Evolutionary conservation across 495 filamentous ascomycete genomes (phyloP).

Genomic region (Achaetomiella virescens): DNA sequence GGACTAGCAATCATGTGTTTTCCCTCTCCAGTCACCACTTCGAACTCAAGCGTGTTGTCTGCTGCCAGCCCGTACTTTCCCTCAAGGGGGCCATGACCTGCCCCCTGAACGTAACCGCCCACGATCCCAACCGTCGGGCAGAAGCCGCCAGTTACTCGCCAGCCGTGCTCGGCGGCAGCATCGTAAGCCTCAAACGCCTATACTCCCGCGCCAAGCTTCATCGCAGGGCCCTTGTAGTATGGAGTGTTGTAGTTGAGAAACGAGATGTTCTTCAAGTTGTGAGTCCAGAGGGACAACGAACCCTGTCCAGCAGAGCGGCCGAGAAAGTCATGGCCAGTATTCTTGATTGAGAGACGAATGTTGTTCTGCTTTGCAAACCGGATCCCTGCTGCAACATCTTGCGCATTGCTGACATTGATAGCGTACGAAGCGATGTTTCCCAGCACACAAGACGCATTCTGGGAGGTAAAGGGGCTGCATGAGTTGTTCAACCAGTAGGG

Average conservation of each 20-base stretch:
- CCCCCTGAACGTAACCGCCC: conserved; percentile 51
- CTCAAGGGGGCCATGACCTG: conserved; percentile 50
- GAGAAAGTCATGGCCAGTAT: conserved; percentile 41
- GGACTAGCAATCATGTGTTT: conserved; percentile 37
- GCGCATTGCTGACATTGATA: conserved; percentile 38
- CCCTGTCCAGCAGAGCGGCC: conserved; percentile 46
- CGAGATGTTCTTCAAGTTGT: conserved; percentile 47
- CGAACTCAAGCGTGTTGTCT: conserved; percentile 52
- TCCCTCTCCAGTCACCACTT: conserved; percentile 49
- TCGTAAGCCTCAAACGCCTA: conserved; percentile 43
- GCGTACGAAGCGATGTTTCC: conserved; percentile 52
- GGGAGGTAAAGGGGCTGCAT: conserved; percentile 50
- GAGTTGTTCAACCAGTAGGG: conserved; percentile 43
- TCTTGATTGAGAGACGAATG: conserved; percentile 37
- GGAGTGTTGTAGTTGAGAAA: conserved; percentile 32
- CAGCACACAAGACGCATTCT: conserved; percentile 38
- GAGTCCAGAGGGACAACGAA: conserved; percentile 54
- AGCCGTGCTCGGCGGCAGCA: conserved; percentile 34
- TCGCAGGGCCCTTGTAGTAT: conserved; percentile 38
- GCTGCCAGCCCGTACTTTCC: conserved; percentile 52
- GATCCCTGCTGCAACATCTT: conserved; percentile 38
- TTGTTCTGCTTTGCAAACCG: conserved; percentile 39
- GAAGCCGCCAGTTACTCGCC: conserved; percentile 40
- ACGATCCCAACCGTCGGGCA: conserved; percentile 45
- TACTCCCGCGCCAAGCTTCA: conserved; percentile 50